Evolutionary conservation across 768 basidiomycete genomes (phyloP).

Genomic region (Gyrodon lividus): DNA sequence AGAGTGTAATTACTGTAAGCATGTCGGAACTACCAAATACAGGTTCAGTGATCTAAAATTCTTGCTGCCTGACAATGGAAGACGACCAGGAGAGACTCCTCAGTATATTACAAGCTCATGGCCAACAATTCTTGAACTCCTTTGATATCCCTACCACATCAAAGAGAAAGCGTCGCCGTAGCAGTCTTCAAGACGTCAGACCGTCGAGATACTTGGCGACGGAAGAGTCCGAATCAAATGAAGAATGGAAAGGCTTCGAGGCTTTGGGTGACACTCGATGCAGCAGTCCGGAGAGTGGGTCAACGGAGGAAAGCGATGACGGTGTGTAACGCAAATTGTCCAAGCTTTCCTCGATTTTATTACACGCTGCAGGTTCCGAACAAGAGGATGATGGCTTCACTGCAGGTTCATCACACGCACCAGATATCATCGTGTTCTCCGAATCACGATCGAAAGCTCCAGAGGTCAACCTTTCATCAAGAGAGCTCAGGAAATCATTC

Average conservation of each 20-base stretch:
- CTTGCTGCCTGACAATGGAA: too few species aligned
- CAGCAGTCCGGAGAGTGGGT: slow-evolving; percentile 4
- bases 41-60: neutral
- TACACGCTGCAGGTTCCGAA: slow-evolving; percentile 34
- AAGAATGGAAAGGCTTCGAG: slow-evolving; percentile 44
- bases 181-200: slow-evolving; percentile 19
- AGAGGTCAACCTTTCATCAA: slow-evolving; percentile 25
- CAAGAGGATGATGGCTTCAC: slow-evolving; percentile 47
- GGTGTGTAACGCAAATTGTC: slow-evolving; percentile 8
- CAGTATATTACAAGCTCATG: slow-evolving; percentile 43
- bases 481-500: slow-evolving; percentile 61
- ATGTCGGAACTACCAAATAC: slow-evolving; percentile 6
- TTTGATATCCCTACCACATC: slow-evolving; percentile 33
- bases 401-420: slow-evolving; percentile 32
- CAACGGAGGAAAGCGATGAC: slow-evolving; percentile 20
- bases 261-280: neutral
- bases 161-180: slow-evolving; percentile 13
- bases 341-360: neutral
- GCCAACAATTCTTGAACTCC: slow-evolving; percentile 43
- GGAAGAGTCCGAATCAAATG: slow-evolving; percentile 26
- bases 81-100: slow-evolving; percentile 36
- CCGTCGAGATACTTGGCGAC: neutral
- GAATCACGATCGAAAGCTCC: slow-evolving; percentile 32
- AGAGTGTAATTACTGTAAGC: neutral
- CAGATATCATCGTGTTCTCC: slow-evolving; percentile 59